A percentile compares a stretch with the other conserved stretches of the same genome.
phyloP scores from a whole-genome alignment of 2,329 filamentous ascomycete genomes.

The Penicillium hordei region DNA sequence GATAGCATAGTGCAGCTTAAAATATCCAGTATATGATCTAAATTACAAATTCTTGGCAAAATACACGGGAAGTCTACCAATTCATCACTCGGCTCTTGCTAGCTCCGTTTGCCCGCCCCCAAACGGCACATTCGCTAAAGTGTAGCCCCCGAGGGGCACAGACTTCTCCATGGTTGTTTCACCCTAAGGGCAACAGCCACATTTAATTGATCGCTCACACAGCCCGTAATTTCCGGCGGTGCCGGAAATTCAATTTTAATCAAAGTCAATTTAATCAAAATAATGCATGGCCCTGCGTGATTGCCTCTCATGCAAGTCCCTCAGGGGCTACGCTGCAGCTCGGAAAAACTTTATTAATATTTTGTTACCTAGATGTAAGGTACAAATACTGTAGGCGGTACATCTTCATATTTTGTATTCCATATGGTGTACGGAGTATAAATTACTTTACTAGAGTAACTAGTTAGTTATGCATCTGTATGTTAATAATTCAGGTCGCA shows the following conservation, averaged over 20 bases:
- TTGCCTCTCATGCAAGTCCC: not conserved
- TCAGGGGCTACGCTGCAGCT: not conserved
- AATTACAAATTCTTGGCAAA: not conserved
- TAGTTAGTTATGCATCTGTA: not conserved
- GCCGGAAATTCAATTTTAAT: conserved; percentile 16
- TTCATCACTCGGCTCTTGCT: not conserved
- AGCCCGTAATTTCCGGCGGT: conserved; percentile 22
- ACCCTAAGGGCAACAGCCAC: conserved; percentile 12
- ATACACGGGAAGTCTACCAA: not conserved
- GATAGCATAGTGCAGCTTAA: not conserved
- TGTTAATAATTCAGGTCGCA: conserved; percentile 2
- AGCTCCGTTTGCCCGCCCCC: not conserved
- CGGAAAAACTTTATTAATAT: not conserved
- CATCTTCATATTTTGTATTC: not conserved
- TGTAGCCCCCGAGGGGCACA: conserved; percentile 19
- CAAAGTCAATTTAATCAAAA: not conserved
- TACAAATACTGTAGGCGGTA: not conserved
- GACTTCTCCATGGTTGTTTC: conserved; percentile 21
- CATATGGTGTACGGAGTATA: no score
- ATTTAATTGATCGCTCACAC: conserved; percentile 15
- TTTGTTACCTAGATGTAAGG: not conserved
- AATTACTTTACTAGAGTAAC: not conserved
- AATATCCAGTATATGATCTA: not conserved
- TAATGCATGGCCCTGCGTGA: not conserved
- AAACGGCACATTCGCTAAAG: conserved; percentile 12